Evolutionary conservation across 371 early-diverging fungal genomes (phyloP).

Genomic region (Apophysomyces sp.): DNA sequence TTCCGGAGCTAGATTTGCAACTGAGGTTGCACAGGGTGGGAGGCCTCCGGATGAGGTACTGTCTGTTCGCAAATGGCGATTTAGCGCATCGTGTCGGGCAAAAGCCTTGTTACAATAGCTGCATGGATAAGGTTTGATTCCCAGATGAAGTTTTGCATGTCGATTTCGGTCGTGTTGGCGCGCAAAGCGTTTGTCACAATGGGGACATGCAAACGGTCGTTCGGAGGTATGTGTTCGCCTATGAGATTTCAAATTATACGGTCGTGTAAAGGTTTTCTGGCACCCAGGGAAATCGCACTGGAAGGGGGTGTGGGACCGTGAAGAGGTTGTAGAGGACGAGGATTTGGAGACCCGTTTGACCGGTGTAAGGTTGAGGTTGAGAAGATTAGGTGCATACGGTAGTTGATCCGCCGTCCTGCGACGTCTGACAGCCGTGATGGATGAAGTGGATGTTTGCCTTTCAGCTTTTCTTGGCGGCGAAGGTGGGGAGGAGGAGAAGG

Average conservation of each 20-base stretch:
- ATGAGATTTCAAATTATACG: conserved; percentile 83
- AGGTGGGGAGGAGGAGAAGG: not conserved
- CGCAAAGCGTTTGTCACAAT: conserved; percentile 64
- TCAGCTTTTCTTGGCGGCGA: not conserved
- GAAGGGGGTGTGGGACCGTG: not conserved
- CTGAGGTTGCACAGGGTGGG: not conserved
- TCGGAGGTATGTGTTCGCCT: conserved; percentile 75
- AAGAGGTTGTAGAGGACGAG: not conserved
- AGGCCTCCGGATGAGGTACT: not conserved
- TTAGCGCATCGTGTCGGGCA: conserved; percentile 77
- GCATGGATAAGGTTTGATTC: conserved; percentile 66
- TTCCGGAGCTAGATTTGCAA: not conserved
- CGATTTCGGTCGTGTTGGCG: conserved; percentile 83
- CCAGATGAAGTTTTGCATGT: conserved; percentile 70
- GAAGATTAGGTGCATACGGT: conserved; percentile 18
- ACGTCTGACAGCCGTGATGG: not conserved
- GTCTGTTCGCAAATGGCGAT: conserved; percentile 46
- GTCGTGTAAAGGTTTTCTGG: conserved; percentile 74
- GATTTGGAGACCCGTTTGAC: not conserved
- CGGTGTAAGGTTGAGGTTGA: conserved; percentile 15
- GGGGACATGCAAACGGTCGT: conserved; percentile 67
- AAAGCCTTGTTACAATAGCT: conserved; percentile 68
- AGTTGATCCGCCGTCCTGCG: conserved; percentile 13
- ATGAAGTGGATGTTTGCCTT: not conserved
- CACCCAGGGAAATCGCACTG: conserved; percentile 48